phyloP scores from a whole-genome alignment of 495 filamentous ascomycete species.

The Podospora anserina region DNA sequence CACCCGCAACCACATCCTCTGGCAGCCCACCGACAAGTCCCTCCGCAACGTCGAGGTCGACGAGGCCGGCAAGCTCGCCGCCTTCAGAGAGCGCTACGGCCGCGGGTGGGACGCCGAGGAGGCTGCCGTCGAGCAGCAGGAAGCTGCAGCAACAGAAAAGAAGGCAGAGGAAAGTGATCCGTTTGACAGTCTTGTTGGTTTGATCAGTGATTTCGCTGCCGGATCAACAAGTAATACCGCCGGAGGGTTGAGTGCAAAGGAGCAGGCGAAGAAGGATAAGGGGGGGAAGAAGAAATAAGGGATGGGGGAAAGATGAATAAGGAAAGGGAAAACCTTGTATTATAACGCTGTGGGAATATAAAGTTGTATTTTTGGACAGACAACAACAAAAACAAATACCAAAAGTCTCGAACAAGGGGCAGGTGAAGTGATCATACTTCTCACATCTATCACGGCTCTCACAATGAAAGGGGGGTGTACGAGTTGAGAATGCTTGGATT shows the following conservation, averaged over 20 bases:
- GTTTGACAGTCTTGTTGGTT: constrained; percentile 61
- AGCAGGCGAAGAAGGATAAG: constrained; percentile 31
- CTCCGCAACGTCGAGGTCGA: constrained; percentile 88
- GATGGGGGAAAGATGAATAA: constrained; percentile 14
- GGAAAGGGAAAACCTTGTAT: constrained; percentile 13
- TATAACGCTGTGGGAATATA: constrained; percentile 20
- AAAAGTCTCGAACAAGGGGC: neutral
- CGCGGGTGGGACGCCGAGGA: constrained; percentile 64
- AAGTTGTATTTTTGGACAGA: neutral
- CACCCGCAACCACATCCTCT: constrained; percentile 79
- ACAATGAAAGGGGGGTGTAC: too few relatives aligned
- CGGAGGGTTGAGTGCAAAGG: constrained; percentile 33
- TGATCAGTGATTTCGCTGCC: constrained; percentile 63
- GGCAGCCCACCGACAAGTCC: constrained; percentile 79
- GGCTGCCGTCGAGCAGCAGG: constrained; percentile 7
- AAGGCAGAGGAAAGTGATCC: constrained; percentile 20
- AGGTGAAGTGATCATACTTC: neutral
- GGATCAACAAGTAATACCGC: constrained; percentile 17
- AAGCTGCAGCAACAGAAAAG: constrained; percentile 26
- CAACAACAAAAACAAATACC: neutral
- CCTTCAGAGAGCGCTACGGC: constrained; percentile 82
- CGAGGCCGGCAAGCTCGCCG: constrained; percentile 84
- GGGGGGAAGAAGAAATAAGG: constrained; percentile 24
- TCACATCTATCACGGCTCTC: neutral
- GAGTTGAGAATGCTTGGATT: too few relatives aligned